phyloP scores from a whole-genome alignment of 176 grass and related monocot genomes.

The Hsuehochloa calcarea region DNA sequence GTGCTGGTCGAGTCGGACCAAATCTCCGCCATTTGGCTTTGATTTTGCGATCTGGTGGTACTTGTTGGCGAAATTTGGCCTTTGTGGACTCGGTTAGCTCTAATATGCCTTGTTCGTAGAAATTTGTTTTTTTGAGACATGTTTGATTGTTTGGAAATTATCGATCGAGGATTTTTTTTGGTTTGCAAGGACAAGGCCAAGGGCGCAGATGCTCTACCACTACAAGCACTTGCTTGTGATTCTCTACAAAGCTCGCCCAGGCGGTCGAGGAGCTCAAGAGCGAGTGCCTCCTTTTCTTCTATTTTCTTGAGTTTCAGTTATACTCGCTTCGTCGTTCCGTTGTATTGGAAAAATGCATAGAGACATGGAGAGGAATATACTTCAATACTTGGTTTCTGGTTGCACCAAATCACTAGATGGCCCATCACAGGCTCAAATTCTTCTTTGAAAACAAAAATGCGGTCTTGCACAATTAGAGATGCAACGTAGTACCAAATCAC shows the following conservation, averaged over 20 bases:
- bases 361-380: background rate
- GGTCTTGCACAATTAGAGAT: background rate
- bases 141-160: no score
- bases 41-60: background rate
- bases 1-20: constrained; percentile 12
- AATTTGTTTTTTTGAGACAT: background rate
- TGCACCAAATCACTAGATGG: background rate
- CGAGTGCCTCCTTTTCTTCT: constrained; percentile 33
- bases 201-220: no score
- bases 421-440: background rate
- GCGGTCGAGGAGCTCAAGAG: constrained; percentile 79
- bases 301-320: background rate
- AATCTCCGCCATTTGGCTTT: background rate
- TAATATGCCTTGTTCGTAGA: background rate
- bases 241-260: constrained; percentile 74
- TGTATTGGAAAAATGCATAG: background rate
- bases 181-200: no score
- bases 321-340: background rate
- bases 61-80: background rate
- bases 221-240: constrained; percentile 77
- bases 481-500: background rate
- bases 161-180: no score
- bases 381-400: background rate
- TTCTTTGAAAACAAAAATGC: background rate
- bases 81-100: background rate